These are phyloP conservation scores for Setomelanomma holmii DNA, from an alignment of 2,329 filamentous ascomycete species.

Conservation along the genomic window DNA sequence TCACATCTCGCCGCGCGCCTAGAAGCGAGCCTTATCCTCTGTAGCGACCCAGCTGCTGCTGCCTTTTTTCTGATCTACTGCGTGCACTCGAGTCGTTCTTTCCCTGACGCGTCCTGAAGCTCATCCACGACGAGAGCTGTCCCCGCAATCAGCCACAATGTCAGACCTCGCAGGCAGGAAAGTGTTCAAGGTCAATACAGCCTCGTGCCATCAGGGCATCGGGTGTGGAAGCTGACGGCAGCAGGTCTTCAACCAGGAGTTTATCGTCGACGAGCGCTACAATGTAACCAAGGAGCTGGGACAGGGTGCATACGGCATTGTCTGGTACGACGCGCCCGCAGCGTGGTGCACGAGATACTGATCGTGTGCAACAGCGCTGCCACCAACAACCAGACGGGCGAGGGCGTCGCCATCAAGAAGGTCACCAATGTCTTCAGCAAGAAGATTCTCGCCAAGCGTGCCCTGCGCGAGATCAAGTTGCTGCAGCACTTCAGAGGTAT, in stretches of 20 bases:
- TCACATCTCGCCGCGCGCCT: constrained; percentile 40
- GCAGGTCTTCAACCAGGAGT: constrained; percentile 93
- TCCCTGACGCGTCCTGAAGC: not conserved
- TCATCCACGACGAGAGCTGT: not conserved
- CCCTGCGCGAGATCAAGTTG: constrained; percentile 96
- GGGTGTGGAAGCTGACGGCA: not conserved
- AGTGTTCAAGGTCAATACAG: constrained; percentile 54
- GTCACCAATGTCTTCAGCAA: constrained; percentile 99
- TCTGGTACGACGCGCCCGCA: constrained; percentile 71
- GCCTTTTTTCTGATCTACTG: constrained; percentile 14
- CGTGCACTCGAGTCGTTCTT: constrained; percentile 4
- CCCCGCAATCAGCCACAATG: constrained; percentile 51
- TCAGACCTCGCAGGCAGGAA: constrained; percentile 73
- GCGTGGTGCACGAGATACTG: constrained; percentile 17
- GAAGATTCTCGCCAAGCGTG: constrained; percentile 98
- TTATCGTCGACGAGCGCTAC: constrained; percentile 97
- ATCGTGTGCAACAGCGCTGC: constrained; percentile 71
- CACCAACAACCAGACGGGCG: constrained; percentile 86
- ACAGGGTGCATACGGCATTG: constrained; percentile 97
- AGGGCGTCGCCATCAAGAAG: constrained; percentile 98
- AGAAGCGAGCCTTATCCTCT: constrained; percentile 19
- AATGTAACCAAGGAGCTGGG: constrained; percentile 98
- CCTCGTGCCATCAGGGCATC: not conserved
- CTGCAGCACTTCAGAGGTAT: constrained; percentile 87
- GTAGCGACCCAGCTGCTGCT: constrained; percentile 28